Evolutionary conservation across 208 protist genomes (phyloP).

Genomic region (Angomonas deanei): DNA sequence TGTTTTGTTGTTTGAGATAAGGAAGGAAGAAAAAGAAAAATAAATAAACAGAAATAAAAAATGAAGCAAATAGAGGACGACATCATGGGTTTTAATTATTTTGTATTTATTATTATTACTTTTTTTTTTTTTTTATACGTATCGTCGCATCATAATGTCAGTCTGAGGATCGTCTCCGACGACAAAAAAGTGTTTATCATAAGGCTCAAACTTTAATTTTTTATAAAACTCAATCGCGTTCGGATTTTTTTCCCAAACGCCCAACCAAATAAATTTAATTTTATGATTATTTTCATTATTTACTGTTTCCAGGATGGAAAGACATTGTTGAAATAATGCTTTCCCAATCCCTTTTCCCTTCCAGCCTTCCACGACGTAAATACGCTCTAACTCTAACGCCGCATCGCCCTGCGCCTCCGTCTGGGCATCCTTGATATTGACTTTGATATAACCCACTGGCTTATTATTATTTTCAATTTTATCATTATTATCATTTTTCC

Average conservation of each 20-base stretch:
- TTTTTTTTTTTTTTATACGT: constrained; percentile 6
- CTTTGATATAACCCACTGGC: not conserved
- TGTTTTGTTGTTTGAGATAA: constrained; percentile 10
- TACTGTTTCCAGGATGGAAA: not conserved
- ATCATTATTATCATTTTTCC: not conserved
- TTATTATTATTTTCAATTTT: not conserved
- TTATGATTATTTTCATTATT: not conserved
- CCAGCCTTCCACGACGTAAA: not conserved
- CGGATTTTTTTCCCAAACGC: not conserved
- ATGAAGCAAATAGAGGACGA: not conserved
- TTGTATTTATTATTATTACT: not conserved
- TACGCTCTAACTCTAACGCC: not conserved
- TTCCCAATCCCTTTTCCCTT: not conserved
- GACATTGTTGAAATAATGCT: not conserved
- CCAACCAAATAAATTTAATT: not conserved
- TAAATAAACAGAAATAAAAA: constrained; percentile 15
- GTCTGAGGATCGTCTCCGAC: not conserved
- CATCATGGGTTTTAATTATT: not conserved
- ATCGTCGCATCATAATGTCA: not conserved
- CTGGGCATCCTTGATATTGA: not conserved
- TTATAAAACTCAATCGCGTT: not conserved
- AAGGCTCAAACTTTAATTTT: not conserved
- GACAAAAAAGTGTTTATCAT: not conserved
- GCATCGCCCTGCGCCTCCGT: not conserved
- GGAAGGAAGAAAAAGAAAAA: constrained; percentile 9